phyloP scores from a whole-genome alignment of 2,329 filamentous ascomycete genomes.

The Colletotrichum agaves region DNA sequence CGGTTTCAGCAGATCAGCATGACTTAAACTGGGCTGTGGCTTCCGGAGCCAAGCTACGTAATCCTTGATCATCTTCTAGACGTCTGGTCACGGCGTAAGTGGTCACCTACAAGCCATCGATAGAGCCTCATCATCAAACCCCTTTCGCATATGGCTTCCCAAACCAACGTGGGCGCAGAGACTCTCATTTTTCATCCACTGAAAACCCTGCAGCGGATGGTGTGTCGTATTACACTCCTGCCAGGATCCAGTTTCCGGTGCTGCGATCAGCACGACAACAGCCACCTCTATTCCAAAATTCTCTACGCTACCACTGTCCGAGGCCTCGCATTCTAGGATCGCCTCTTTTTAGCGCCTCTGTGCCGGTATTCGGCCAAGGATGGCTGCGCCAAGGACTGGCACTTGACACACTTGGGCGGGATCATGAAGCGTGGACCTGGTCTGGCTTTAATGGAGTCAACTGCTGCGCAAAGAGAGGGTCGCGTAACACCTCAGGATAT shows the following conservation, averaged over 20 bases:
- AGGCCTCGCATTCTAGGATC: slow-evolving; percentile 56
- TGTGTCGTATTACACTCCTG: slow-evolving; percentile 60
- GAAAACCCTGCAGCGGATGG: slow-evolving; percentile 44
- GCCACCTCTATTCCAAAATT: slow-evolving; percentile 62
- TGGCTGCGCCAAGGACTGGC: slow-evolving; percentile 76
- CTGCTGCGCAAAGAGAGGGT: slow-evolving; percentile 70
- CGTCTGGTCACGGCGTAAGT: too few species aligned
- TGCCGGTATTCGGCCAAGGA: slow-evolving; percentile 58
- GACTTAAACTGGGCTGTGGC: too few species aligned
- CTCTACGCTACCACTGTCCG: slow-evolving; percentile 59
- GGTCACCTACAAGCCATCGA: too few species aligned
- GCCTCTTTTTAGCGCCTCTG: slow-evolving; percentile 58
- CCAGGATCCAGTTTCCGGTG: slow-evolving; percentile 57
- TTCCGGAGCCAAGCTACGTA: too few species aligned
- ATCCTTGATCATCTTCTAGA: too few species aligned
- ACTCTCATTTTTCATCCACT: background rate
- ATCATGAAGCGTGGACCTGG: slow-evolving; percentile 76
- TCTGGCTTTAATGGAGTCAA: slow-evolving; percentile 73
- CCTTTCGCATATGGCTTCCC: too few species aligned
- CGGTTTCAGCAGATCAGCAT: too few species aligned
- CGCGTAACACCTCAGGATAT: slow-evolving; percentile 75
- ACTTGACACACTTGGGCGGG: slow-evolving; percentile 77
- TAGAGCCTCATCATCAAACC: too few species aligned
- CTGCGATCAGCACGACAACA: slow-evolving; percentile 54
- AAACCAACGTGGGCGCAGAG: too few species aligned